These are phyloP conservation scores for Syzygium grande DNA, from an alignment of 345 rosid species.

Conservation along the genomic window DNA sequence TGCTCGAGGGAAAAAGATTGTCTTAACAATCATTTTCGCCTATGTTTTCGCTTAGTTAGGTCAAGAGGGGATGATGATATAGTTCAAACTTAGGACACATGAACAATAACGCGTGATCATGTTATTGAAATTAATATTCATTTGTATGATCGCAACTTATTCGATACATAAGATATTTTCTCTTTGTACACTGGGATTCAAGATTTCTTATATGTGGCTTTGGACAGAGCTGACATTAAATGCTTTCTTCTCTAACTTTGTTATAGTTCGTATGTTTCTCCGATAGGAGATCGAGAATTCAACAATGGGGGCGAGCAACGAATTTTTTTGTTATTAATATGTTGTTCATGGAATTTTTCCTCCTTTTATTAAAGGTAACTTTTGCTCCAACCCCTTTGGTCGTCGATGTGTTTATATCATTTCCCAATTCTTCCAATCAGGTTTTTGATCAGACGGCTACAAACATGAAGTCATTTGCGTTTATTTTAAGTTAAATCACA, in stretches of 20 bases:
- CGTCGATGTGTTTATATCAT: no score
- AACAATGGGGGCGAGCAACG: not conserved
- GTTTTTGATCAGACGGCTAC: no score
- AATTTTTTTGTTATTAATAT: not conserved
- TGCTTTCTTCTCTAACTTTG: not conserved
- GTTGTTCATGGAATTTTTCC: not conserved
- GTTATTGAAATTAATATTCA: not conserved
- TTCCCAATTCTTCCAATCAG: no score
- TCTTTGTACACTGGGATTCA: rapidly evolving
- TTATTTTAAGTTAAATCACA: no score
- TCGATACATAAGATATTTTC: not conserved
- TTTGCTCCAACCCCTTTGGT: no score
- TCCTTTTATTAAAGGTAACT: no score
- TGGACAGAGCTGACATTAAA: rapidly evolving
- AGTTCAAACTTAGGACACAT: not conserved
- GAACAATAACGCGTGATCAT: not conserved
- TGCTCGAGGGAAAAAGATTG: not conserved
- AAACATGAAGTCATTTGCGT: no score
- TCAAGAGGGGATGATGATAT: not conserved
- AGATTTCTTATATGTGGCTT: not conserved
- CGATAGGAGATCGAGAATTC: not conserved
- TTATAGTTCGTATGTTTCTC: not conserved
- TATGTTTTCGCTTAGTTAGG: not conserved
- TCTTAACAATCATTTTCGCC: not conserved
- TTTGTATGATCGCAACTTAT: not conserved